Base-by-base conservation (phyloP, 805 yeast genomes). In the Schwanniomyces occidentalis region DNA sequence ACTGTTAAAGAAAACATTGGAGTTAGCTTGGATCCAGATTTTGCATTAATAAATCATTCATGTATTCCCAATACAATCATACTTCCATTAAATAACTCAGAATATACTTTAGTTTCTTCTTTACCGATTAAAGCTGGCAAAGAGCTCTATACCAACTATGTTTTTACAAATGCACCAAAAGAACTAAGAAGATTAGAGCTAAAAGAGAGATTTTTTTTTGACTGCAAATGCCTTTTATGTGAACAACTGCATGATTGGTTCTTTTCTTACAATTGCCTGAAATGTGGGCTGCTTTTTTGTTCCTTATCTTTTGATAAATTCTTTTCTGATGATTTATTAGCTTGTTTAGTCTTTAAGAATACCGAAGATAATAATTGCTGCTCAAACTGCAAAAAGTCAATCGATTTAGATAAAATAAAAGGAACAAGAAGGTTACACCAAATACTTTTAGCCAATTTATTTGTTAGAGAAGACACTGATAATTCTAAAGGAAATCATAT, bases 191-290 rank as follows among this genome's bases (percentile, higher is more conserved):
- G 49, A 17, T 23, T 33, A n/a, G 45, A 48, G 12, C 41, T 66
- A 15, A 23, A 22, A 23, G 30, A 35, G 5, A 49, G 60, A 27
- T 67, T 52, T 37, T 61, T 49, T 34, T 67, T 68, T 32, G 24
- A 45, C 1, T 68, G 73, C 40, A 23, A 42, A n/a, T 67, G 73
- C 41, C 8, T 24, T 5, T 24, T 36, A 10, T 64, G 71, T 37
- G n/a, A 23, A 6, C 14, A 32, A 5, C 31, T 32, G 4, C 32
- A 35, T 24, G 72, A 67, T 40, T 24, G 29, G 13, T 51, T 48
- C 45, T 48, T 63, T 24, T 52, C 61, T 8, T 40, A 54, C 16
- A 34, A 32, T 8, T 62, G 66, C 34, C 32, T 31, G 1, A 16
- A 27, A 1, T 62, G 69, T 41, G 40, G 40, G 0, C 16, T 32